Base-by-base conservation (phyloP, 257 asterid genomes). In the Verbena officinalis region DNA sequence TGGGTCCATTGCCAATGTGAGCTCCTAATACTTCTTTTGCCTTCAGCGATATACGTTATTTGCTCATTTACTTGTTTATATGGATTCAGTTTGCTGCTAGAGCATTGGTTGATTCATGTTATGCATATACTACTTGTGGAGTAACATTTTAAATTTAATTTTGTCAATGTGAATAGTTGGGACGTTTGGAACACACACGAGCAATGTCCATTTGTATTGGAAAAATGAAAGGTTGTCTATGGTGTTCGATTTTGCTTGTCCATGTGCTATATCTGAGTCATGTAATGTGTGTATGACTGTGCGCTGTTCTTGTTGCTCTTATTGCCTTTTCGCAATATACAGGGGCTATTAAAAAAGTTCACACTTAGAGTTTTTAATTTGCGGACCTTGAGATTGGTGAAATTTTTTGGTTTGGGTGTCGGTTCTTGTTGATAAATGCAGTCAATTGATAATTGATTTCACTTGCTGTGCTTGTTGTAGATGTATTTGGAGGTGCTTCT, bases 1-100 rank as follows among this genome's bases (percentile, higher is more conserved):
- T 72, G 84, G 75, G 77, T 73, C 80, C 39, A 34, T 52, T 75
- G 81, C 73, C 59, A 82, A 77, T 65, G 96, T 93, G 76, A 87
- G 95, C 75, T 65, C 43, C 43, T 14, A 1, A 68, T 43, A 30
- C 62, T 62, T 61, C 52, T 20, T 9, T 65, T 40, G 55, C 45
- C 3, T 68, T 42, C 33, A n/a, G 33, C 2, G 11, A 21, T 62
- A 24, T 58, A 8, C 5, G 38, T 52, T 46, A 0, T 10, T 45
- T 55, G 39, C 15, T 4, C 1, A 51, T 40, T 20, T 53, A 19
- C 51, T 21, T 62, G 62, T 38, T 34, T 39, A 50, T 22, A 53
- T 8, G 15, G 4, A 22, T 6, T 16, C 33, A 4, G 19, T 20
- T 64, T 20, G n/a, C 31, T 50, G 38, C 45, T 65, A 12, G 52